Base-by-base conservation (phyloP, 2,329 filamentous ascomycete species). In the Hypoxylon sp. region DNA sequence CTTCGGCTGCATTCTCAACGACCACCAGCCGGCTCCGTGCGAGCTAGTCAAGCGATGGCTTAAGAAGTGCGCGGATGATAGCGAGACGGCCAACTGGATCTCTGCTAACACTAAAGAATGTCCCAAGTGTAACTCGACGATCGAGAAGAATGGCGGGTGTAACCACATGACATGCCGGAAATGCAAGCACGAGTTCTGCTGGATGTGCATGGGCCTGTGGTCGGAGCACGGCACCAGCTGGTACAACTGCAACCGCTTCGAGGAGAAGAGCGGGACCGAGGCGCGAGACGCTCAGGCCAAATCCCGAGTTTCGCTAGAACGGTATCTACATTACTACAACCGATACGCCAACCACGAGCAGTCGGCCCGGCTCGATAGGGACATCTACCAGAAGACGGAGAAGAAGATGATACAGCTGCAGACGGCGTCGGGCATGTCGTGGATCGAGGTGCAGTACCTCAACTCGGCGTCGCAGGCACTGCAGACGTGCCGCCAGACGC, bases 161-260 rank as follows among this genome's bases (percentile, higher is more conserved):
- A 75, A 74, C 55, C 75, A 77, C 60, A 77, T 77, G 75, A 75
- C 72, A 0, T 77, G 75, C 62, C 57, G 68, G 9, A 68, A 70
- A 40, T 78, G 75, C 63, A 66, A 69, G 17, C 70, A 73, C 46
- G 72, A 77, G 62, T 78, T 99, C 71, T 99, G 95, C 78, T 99
- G 95, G 95, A 98, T 99, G 90, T 99, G 95, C 72, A 99, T 99
- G 95, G 95, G 95, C 0, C 81, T 97, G 0, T 99, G 95, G 95
- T 96, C 92, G 1, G 95, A 99, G 76, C 95, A 99, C 73, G 95
- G 95, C 62, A 99, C 94, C 3, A 97, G 92, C 77, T 99, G 95
- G 95, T 99, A 99, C 81, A 99, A 97, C 75, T 99, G 95, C 83
- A 99, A 97, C 73, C 84, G 95, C 7, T 99, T 89, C 69, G 95